Percentiles rank a stretch among this genome's conserved stretches.
These are phyloP conservation scores for Coemansia sp. DNA, from an alignment of 192 early-diverging fungal genomes.

Conservation along the genomic window DNA sequence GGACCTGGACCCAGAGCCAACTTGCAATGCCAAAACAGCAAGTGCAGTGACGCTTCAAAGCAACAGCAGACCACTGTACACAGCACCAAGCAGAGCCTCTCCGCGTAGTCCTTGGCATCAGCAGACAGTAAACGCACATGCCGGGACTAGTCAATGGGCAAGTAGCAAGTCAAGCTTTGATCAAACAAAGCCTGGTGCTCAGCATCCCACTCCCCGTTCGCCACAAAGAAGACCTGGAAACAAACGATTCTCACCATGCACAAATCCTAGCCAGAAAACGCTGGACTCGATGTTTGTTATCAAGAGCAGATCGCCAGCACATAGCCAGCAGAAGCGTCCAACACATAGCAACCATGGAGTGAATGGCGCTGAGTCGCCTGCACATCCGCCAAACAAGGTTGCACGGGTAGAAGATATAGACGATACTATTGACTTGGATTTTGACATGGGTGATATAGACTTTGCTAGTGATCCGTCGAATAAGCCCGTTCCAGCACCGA, in stretches of 20 bases:
- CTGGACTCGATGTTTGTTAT: conserved; percentile 39
- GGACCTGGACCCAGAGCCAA: conserved; percentile 14
- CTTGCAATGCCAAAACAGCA: neutral
- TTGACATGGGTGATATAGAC: conserved; percentile 19
- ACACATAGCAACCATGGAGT: neutral
- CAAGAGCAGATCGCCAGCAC: neutral
- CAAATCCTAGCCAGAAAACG: conserved; percentile 28
- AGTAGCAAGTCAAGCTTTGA: no score
- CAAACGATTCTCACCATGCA: neutral
- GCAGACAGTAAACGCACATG: neutral
- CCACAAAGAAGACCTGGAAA: no score
- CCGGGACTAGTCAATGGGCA: no score
- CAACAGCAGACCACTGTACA: conserved; percentile 5
- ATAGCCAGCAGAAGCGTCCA: conserved; percentile 6
- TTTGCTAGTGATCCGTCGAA: conserved; percentile 7
- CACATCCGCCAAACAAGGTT: conserved; percentile 19
- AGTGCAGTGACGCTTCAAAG: conserved; percentile 4
- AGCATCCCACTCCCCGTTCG: no score
- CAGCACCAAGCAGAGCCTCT: neutral
- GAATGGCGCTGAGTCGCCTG: conserved; percentile 2
- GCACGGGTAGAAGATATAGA: conserved; percentile 11
- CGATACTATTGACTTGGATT: conserved; percentile 21
- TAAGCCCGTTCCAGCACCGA: neutral
- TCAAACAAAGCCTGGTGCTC: no score
- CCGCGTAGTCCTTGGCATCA: neutral